Evolutionary conservation across 2,329 filamentous ascomycete species (phyloP).

Genomic region (Sarocladiaceae sp.): DNA sequence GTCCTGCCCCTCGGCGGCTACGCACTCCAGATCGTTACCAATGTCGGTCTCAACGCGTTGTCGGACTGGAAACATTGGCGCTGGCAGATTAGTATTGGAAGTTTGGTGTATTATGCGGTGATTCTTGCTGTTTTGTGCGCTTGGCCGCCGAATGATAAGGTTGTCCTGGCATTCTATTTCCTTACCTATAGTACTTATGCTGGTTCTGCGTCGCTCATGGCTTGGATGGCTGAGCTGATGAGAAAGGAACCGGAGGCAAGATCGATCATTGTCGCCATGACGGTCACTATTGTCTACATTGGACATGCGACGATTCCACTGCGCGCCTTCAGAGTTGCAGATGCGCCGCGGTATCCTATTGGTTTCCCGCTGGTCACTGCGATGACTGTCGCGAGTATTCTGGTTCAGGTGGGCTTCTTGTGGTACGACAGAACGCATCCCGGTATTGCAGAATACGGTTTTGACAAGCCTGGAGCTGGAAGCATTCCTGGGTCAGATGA

Average conservation of each 20-base stretch:
- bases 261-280: constrained; percentile 29
- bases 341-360: constrained; percentile 30
- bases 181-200: constrained; percentile 30
- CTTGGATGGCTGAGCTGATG: constrained; percentile 30
- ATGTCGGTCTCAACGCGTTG: constrained; percentile 28
- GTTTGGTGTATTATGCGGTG: constrained; percentile 22
- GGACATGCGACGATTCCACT: constrained; percentile 34
- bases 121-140: constrained; percentile 27
- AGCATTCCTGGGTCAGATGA: not conserved
- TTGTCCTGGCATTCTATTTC: constrained; percentile 31
- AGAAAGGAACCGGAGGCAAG: constrained; percentile 31
- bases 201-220: constrained; percentile 28
- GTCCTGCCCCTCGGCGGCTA: constrained; percentile 25
- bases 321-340: constrained; percentile 28
- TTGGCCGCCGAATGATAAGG: constrained; percentile 27
- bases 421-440: constrained; percentile 23
- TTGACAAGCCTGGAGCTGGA: constrained; percentile 8
- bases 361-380: constrained; percentile 31
- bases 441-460: constrained; percentile 17
- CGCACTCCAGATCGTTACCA: constrained; percentile 29
- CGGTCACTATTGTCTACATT: constrained; percentile 33
- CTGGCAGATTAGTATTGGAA: constrained; percentile 31
- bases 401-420: constrained; percentile 25
- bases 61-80: constrained; percentile 34
- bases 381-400: constrained; percentile 25